Percentiles rank a stretch among this genome's conserved stretches.
phyloP scores from a whole-genome alignment of 805 yeast genomes.

The Wickerhamiella cacticola region DNA sequence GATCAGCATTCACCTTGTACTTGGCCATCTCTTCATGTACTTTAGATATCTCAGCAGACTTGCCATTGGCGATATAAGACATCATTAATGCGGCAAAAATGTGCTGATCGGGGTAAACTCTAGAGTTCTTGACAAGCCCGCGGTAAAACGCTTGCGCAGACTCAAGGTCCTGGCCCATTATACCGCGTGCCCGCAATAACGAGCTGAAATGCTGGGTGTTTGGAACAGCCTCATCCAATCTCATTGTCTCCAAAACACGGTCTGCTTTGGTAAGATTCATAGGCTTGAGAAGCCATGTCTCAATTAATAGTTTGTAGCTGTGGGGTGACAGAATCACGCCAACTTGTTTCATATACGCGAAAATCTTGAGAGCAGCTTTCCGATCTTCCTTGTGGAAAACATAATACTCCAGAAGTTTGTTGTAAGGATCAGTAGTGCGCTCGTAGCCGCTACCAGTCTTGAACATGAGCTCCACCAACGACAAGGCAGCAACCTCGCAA shows the following conservation, averaged over 20 bases:
- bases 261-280: conserved; percentile 29
- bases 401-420: conserved; percentile 31
- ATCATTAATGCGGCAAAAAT: conserved; percentile 33
- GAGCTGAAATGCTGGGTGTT: conserved; percentile 31
- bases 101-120: conserved; percentile 29
- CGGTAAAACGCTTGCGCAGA: conserved; percentile 30
- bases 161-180: conserved; percentile 26
- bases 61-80: conserved; percentile 29
- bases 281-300: conserved; percentile 27
- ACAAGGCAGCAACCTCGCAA: conserved; percentile 10
- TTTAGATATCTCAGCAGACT: conserved; percentile 23
- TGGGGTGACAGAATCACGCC: conserved; percentile 29
- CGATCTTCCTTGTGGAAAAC: conserved; percentile 28
- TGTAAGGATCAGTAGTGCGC: conserved; percentile 26
- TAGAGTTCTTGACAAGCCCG: conserved; percentile 23
- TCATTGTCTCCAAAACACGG: conserved; percentile 27
- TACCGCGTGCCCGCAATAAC: conserved; percentile 32
- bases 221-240: conserved; percentile 23
- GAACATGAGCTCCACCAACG: conserved; percentile 6
- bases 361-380: conserved; percentile 26
- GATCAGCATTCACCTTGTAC: conserved; percentile 22
- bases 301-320: conserved; percentile 34
- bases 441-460: conserved; percentile 4
- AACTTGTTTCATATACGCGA: conserved; percentile 23
- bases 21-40: conserved; percentile 28